Percentiles rank a stretch among this genome's conserved stretches.
These are phyloP conservation scores for Backusella luteola DNA, from an alignment of 192 early-diverging fungal species.

Conservation along the genomic window DNA sequence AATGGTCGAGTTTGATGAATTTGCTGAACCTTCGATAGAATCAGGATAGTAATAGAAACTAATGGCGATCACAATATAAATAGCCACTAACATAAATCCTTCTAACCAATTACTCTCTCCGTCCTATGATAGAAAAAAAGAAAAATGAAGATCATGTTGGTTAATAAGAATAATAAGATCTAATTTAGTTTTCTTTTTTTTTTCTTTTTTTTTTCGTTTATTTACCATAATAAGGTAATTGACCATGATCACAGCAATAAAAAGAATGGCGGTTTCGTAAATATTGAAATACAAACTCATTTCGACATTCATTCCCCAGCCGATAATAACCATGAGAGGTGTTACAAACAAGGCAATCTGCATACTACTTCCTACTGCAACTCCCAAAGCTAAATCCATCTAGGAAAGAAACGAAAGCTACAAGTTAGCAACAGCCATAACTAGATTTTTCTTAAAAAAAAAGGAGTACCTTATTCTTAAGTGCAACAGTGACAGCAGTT, in stretches of 20 bases:
- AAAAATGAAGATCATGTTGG: neutral
- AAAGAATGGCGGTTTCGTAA: constrained; percentile 81
- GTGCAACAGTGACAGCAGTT: constrained; percentile 74
- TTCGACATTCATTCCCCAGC: constrained; percentile 70
- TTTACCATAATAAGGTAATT: constrained; percentile 70
- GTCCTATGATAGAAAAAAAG: constrained; percentile 28
- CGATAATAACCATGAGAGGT: constrained; percentile 73
- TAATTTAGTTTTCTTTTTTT: neutral
- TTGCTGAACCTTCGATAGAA: neutral
- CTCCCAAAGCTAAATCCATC: constrained; percentile 88
- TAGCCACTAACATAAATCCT: constrained; percentile 78
- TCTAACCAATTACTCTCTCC: constrained; percentile 94
- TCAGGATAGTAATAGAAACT: constrained; percentile 77
- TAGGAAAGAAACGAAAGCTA: neutral
- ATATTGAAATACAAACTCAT: constrained; percentile 83
- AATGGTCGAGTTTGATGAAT: neutral
- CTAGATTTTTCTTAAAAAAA: too few species aligned
- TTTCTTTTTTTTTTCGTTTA: neutral
- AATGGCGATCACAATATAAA: constrained; percentile 81
- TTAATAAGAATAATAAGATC: neutral
- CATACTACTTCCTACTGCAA: constrained; percentile 88
- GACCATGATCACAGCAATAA: constrained; percentile 79
- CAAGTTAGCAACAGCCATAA: neutral
- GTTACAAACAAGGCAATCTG: constrained; percentile 85
- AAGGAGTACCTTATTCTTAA: constrained; percentile 64